Conservation (phyloP, 1,284 basidiomycete species). For the Ganoderma lingzhi region DNA sequence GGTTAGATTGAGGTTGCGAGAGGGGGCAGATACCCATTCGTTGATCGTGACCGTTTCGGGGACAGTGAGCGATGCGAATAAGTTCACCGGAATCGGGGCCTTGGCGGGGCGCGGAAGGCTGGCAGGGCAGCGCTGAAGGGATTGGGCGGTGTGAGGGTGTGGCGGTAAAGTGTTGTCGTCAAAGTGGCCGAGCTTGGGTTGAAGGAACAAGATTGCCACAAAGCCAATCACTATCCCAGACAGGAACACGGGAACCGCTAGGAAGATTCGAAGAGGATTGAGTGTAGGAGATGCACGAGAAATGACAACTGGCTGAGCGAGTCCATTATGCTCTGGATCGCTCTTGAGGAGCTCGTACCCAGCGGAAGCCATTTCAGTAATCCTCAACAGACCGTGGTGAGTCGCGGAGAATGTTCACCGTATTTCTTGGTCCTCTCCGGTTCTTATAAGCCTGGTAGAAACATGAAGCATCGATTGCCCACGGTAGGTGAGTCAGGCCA, state of each 20-base stretch:
- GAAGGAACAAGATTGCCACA: conserved; percentile 26
- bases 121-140: conserved; percentile 45
- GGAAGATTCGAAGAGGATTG: conserved; percentile 31
- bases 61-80: conserved; percentile 56
- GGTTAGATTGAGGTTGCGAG: conserved; percentile 58
- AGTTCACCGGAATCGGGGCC: conserved; percentile 53
- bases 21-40: conserved; percentile 54
- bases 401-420: background rate
- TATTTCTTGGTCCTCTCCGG: background rate
- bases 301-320: conserved; percentile 7
- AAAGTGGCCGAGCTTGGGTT: conserved; percentile 31
- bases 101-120: conserved; percentile 43
- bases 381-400: background rate
- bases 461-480: conserved; percentile 2
- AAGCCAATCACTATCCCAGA: conserved; percentile 4
- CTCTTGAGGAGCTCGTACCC: conserved; percentile 30
- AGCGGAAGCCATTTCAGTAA: conserved; percentile 23
- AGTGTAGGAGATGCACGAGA: conserved; percentile 20
- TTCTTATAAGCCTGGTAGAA: conserved; percentile 12
- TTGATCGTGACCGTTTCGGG: conserved; percentile 53
- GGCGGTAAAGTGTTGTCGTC: conserved; percentile 14
- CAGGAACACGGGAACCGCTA: background rate
- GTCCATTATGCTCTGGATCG: conserved; percentile 26
- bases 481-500: conserved; percentile 12
- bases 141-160: conserved; percentile 18